These are phyloP conservation scores for Parafenestella ontariensis DNA, from an alignment of 2,329 filamentous ascomycete species.

Conservation along the genomic window DNA sequence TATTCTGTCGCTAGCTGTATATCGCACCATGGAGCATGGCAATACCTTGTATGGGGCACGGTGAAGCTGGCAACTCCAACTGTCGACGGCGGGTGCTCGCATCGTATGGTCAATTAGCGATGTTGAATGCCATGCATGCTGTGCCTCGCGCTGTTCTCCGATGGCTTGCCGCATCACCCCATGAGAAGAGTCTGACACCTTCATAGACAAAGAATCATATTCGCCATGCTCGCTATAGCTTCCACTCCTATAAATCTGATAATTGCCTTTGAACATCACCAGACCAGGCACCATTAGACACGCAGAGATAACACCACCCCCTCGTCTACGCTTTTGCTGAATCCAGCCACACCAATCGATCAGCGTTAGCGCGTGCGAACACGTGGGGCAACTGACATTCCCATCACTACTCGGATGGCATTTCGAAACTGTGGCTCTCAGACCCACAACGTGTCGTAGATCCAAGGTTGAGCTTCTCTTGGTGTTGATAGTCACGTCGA, in stretches of 20 bases:
- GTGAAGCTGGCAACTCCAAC: neutral
- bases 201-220: neutral
- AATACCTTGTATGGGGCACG: neutral
- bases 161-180: constrained; percentile 4
- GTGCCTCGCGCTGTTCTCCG: constrained; percentile 5
- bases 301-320: neutral
- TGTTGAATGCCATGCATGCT: constrained; percentile 1
- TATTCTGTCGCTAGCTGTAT: neutral
- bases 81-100: neutral
- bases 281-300: neutral
- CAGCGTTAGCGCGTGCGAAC: constrained; percentile 13
- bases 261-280: neutral
- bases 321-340: neutral
- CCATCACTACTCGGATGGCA: constrained; percentile 8
- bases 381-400: constrained; percentile 18
- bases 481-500: neutral
- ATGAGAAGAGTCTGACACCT: neutral
- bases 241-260: no score
- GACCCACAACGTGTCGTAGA: constrained; percentile 1
- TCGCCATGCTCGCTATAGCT: no score
- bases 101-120: constrained; percentile 1
- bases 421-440: neutral
- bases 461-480: neutral
- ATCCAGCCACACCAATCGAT: constrained; percentile 12
- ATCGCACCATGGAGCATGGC: no score